Base-by-base conservation (phyloP, 192 early-diverging fungal species). In the Entomortierella beljakovae region DNA sequence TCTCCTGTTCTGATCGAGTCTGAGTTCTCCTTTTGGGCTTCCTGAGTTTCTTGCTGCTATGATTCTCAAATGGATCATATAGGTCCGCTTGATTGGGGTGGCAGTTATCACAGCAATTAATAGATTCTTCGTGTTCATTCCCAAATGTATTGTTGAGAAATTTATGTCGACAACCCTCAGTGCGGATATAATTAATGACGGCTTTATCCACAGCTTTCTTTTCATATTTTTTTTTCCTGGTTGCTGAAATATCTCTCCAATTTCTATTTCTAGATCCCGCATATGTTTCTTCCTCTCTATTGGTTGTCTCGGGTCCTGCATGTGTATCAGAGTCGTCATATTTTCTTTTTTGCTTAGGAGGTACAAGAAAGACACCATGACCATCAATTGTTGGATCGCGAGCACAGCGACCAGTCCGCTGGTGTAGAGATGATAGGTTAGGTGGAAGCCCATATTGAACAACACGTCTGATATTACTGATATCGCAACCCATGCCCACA, bases 401-500 rank as follows among this genome's bases (percentile, higher is more conserved):
- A 6, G 60, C 59, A 15, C 52, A 58, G 34, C 60, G 57, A 16
- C 59, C 68, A 56, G 62, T 28, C 10, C 59, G 33, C 29, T 70
- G 68, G 18, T 62, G 6, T 6, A 62, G 58, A 4, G 51, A 56
- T 3, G 29, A 42, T 1, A 70, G 4, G 33, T 20, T 56, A 6
- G 37, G 3, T 3, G 59, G 60, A 33, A 3, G 7, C 3, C 42
- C 25, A 52, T 29, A 70, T 48, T 71, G 70, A 11, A 71, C 61
- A 37, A 71, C 70, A 35, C 70, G 55, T 9, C 29, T 3, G 40
- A 71, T 32, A 26, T 71, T 42, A 25, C 25, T 64, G 35, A 71
- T 64, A 38, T 71, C 61, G 31, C 59, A 62, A 0, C 60, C 68
- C 68, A 70, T 70, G 13, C 68, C 68, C 28, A 37, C 57, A 29